These are phyloP conservation scores for Cyclotella sp. DNA, from an alignment of 108 stramenopile species.

Conservation along the genomic window DNA sequence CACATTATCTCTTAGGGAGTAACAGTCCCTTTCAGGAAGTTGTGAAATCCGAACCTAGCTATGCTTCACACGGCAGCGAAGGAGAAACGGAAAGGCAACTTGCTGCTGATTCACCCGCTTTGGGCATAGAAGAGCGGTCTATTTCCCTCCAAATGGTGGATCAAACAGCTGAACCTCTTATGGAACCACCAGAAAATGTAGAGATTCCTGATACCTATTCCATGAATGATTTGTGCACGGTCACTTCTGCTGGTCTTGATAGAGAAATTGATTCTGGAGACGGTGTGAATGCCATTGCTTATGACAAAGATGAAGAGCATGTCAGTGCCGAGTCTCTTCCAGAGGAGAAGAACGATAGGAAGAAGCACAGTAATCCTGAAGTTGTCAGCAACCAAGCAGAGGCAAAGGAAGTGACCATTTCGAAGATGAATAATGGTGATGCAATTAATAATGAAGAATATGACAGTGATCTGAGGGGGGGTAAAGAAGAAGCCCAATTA, in stretches of 20 bases:
- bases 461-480: no score
- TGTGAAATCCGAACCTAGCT: not conserved
- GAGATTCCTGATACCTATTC: slow-evolving; percentile 30
- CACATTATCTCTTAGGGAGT: not conserved
- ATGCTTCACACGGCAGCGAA: no score
- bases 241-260: not conserved
- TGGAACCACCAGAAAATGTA: not conserved
- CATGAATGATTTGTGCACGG: not conserved
- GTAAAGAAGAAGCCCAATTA: no score
- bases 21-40: not conserved
- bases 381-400: not conserved
- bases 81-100: no score
- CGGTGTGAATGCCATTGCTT: slow-evolving; percentile 26
- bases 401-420: not conserved
- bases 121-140: not conserved
- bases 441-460: no score
- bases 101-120: no score
- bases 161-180: slow-evolving; percentile 14
- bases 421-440: not conserved
- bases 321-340: not conserved
- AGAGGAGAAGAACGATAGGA: slow-evolving; percentile 7
- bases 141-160: not conserved
- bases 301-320: slow-evolving; percentile 28
- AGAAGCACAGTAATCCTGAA: not conserved
- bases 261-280: not conserved